Base-by-base conservation (phyloP, 345 rosid species). In the Salix arbutifolia region DNA sequence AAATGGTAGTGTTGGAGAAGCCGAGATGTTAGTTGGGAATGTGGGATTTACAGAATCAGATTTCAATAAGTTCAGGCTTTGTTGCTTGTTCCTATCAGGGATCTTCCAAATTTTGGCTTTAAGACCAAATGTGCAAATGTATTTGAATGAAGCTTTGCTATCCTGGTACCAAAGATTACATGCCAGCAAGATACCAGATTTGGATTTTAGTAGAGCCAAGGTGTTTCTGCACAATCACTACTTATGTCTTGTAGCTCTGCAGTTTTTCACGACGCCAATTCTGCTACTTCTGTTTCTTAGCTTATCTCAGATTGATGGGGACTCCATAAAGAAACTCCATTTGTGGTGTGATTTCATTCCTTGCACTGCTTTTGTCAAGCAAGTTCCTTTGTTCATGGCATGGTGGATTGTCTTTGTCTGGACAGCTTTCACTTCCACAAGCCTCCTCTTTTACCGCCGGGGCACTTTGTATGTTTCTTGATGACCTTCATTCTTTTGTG, bases 161-260 rank as follows among this genome's bases (percentile, higher is more conserved):
- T 91, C 92, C 0, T 95, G 98, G 97, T 95, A 95, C 79, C 99
- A 93, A 79, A 87, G 97, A 70, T 80, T 95, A 77, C 99, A 95
- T 74, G 92, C 91, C 10, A 90, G 96, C 80, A 95, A 87, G 77
- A 85, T 89, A 78, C 97, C 96, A 5, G 99, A 94, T 83, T 81
- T 92, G 82, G 99, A 92, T 38, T 94, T 89, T 70, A 94, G 99
- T 42, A 85, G 97, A 74, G 99, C 97, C 0, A 92, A 95, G 88
- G 92, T 95, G 76, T 95, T 95, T 65, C 87, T 93, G 77, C 97
- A 95, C 83, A 93, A 95, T 73, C 97, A 93, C 77, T 90, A 78
- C 90, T 82, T 93, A 42, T 93, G 99, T 79, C 93, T 92, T 4
- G 92, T 84, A 1, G 87, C 85, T 50, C 33, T 91, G 83, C 99